Evolutionary conservation across 2,329 filamentous ascomycete genomes (phyloP), one percentile per base, ranked within the genome.

Genomic region (Metarhizium guizhouense): DNA sequence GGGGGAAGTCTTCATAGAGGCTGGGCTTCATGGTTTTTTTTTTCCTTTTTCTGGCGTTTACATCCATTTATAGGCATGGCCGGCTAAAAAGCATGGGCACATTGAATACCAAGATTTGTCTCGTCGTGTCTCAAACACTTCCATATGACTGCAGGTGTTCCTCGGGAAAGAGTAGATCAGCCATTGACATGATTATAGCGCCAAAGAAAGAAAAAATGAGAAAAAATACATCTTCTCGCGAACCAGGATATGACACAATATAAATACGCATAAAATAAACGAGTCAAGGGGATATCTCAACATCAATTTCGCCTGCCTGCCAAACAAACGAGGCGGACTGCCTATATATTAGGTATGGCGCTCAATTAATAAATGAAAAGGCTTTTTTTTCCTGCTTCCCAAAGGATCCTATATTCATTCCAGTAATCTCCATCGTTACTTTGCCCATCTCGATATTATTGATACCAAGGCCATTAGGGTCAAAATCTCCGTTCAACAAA

Each of bases 1-100:
- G 74, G 64, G 74, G 74, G 63, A 72, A 75, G 64, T 65, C 56
- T 29, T 30, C 8, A 48, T 30, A 30, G 45, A 14, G 25, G 20
- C 8, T 48, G 3, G 16, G 2, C 25, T 30, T 14, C 6, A 48
- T 48, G 10, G 10, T 13, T 14, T 40, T 40, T 40, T 14, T 14
- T 40, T 16, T 14, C 13, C 14, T 13, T 14, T 48, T 32, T 14
- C 20, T 30, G 7, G 20, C 45, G 25, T 30, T 29, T 16, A 6
- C 4, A 8, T 30, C 2, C 13, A 47, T 25, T 13, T 25, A 18
- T 36, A 36, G 10, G 20, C 43, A 47, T 25, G n/a, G 7, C 8
- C 25, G 20, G 43, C 25, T 47, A 11, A 29, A 29, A 47, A 47
- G 20, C n/a, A 47, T 25, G 43, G 20, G n/a, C 7, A 47, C 2